A percentile compares a stretch with the other conserved stretches of the same genome.
Evolutionary conservation across 176 grass and related monocot genomes (phyloP).

Genomic region (Luzula sylvatica): DNA sequence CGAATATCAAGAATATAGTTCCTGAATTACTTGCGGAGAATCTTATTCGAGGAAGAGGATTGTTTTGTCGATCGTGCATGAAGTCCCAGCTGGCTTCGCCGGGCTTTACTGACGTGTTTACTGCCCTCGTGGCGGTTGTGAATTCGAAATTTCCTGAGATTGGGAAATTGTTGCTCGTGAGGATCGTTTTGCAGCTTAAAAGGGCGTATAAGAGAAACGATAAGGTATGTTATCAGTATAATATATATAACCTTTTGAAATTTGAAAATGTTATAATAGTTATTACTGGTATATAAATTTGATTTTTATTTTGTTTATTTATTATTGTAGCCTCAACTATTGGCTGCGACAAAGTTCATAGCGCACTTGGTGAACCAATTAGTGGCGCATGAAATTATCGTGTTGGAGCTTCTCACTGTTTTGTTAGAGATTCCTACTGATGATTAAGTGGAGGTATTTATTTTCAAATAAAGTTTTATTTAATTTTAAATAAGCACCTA

Average conservation of each 20-base stretch:
- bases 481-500: too few relatives aligned
- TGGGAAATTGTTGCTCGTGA: constrained; percentile 51
- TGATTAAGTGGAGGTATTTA: too few relatives aligned
- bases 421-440: background rate
- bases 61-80: constrained; percentile 87
- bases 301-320: constrained; percentile 12
- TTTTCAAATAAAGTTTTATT: too few relatives aligned
- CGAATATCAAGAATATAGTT: too few relatives aligned
- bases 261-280: too few relatives aligned
- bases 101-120: constrained; percentile 81
- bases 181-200: constrained; percentile 82
- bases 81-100: constrained; percentile 96
- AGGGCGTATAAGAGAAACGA: constrained; percentile 92
- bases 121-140: constrained; percentile 70
- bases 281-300: too few relatives aligned
- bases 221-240: too few relatives aligned
- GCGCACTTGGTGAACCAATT: constrained; percentile 98
- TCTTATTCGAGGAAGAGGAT: constrained; percentile 69
- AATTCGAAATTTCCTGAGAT: constrained; percentile 89
- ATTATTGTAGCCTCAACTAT: constrained; percentile 62
- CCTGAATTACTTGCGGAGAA: constrained; percentile 80
- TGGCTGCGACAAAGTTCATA: constrained; percentile 92
- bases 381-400: constrained; percentile 56
- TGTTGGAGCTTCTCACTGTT: constrained; percentile 80
- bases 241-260: background rate